phyloP scores from a whole-genome alignment of 148 eudicot genomes.

The Arbutus unedo region DNA sequence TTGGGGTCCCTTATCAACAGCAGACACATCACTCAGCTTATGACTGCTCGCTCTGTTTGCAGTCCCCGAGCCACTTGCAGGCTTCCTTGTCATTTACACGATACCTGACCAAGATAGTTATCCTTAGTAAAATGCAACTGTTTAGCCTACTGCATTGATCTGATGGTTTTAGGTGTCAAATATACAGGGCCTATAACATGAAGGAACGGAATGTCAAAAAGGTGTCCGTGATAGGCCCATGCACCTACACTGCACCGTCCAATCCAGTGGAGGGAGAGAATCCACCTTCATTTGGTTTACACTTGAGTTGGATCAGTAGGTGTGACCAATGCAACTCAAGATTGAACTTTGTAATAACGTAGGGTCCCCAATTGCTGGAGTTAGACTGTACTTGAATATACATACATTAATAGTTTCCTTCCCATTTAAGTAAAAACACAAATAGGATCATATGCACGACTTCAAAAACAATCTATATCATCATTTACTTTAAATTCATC shows the following conservation, averaged over 20 bases:
- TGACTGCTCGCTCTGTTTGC: neutral
- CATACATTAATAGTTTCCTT: too few relatives aligned
- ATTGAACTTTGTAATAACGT: neutral
- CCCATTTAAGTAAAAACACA: too few relatives aligned
- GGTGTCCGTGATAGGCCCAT: neutral
- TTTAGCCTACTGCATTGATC: neutral
- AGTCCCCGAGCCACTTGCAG: neutral
- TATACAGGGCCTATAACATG: neutral
- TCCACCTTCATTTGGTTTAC: neutral
- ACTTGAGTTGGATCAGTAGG: neutral
- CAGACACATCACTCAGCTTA: neutral
- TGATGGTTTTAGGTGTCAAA: neutral
- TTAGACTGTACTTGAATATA: too few relatives aligned
- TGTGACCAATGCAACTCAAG: neutral
- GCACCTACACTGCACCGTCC: neutral
- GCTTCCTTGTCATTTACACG: constrained; percentile 16
- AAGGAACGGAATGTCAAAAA: neutral
- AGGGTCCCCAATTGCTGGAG: neutral
- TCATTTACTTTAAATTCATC: too few relatives aligned
- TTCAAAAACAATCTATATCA: too few relatives aligned
- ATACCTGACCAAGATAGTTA: constrained; percentile 10
- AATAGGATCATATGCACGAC: too few relatives aligned
- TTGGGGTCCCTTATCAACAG: constrained; percentile 8
- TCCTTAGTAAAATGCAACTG: neutral
- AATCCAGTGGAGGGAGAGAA: neutral